Evolutionary conservation across 2,329 filamentous ascomycete genomes (phyloP).

Genomic region (Fusarium pseudograminearum): DNA sequence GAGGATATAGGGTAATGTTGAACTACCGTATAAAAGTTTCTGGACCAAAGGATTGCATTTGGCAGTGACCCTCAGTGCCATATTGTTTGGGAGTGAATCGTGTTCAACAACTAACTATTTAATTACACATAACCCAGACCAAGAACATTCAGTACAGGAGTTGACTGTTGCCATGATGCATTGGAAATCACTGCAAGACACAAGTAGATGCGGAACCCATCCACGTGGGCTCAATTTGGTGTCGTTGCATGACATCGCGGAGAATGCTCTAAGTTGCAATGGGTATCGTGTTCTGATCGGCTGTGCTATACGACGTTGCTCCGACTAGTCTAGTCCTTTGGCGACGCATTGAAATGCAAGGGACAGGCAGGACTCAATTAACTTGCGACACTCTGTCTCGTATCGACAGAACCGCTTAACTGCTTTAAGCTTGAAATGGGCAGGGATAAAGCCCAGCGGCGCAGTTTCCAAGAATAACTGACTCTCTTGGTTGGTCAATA

Average conservation of each 20-base stretch:
- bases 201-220: background rate
- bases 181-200: background rate
- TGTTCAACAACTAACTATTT: background rate
- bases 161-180: background rate
- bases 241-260: background rate
- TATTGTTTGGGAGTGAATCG: background rate
- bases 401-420: conserved; percentile 20
- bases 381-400: background rate
- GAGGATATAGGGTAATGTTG: no score
- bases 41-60: background rate
- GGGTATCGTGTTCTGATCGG: background rate
- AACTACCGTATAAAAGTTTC: background rate
- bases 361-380: conserved; percentile 1
- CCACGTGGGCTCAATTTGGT: background rate
- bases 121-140: no score
- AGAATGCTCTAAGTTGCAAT: background rate
- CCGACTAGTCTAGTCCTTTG: background rate
- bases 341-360: background rate
- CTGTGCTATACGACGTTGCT: conserved; percentile 22
- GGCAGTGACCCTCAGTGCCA: background rate
- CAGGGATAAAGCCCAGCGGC: background rate
- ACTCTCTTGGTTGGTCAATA: background rate
- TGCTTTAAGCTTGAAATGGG: background rate
- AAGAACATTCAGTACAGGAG: background rate
- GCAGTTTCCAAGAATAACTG: conserved; percentile 20